Conservation (phyloP, 192 early-diverging fungal species). For the Obelidium mucronatum region DNA sequence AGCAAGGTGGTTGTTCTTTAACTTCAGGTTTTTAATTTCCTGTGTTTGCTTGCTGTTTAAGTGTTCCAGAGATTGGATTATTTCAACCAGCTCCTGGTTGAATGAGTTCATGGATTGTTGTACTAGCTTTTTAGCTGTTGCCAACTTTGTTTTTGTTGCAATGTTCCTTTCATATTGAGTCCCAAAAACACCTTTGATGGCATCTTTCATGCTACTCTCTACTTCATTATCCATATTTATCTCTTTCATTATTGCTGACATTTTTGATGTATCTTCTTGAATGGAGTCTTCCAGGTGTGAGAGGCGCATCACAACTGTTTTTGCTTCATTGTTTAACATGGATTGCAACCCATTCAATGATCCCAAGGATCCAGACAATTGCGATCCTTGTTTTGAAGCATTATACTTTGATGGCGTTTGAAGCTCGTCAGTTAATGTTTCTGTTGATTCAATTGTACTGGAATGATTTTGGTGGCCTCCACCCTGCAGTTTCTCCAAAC, state of each 20-base stretch:
- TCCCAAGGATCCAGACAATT: background rate
- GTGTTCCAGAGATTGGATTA: background rate
- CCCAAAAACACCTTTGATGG: constrained; percentile 8
- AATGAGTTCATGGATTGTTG: background rate
- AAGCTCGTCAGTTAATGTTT: constrained; percentile 22
- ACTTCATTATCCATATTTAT: background rate
- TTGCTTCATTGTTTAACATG: constrained; percentile 3
- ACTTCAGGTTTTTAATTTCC: background rate
- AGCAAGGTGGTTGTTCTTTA: background rate
- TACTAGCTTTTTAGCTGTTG: background rate
- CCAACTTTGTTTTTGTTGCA: background rate
- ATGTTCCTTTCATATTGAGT: background rate
- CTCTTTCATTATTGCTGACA: background rate
- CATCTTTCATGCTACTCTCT: constrained; percentile 16
- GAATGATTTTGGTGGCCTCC: too few species aligned
- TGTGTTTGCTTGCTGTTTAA: background rate
- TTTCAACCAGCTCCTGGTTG: background rate
- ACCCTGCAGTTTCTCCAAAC: too few species aligned
- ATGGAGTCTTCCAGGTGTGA: background rate
- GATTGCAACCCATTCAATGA: background rate
- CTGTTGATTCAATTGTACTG: constrained; percentile 15
- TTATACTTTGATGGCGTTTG: background rate
- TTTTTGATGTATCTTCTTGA: constrained; percentile 8
- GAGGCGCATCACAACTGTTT: constrained; percentile 9
- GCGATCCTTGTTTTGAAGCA: too few species aligned